Conservation (phyloP, 257 asterid species). For the Echium plantagineum region DNA sequence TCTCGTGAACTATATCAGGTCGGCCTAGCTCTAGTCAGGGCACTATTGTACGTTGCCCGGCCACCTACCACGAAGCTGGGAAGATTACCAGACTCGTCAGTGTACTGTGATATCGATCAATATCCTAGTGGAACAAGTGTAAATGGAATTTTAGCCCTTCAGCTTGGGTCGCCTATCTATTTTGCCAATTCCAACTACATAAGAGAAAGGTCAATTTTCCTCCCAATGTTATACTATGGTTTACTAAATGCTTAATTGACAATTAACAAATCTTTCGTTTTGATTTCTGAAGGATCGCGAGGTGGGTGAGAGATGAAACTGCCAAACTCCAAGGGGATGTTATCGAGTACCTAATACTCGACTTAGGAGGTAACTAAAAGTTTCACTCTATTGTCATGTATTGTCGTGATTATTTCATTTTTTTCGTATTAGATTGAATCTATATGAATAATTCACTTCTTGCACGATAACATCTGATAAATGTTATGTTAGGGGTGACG, state of each 20-base stretch:
- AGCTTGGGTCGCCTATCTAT: slow-evolving; percentile 80
- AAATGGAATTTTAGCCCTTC: slow-evolving; percentile 45
- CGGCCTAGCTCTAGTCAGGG: slow-evolving; percentile 54
- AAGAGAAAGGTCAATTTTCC: slow-evolving; percentile 44
- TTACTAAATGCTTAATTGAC: neutral
- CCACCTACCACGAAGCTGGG: slow-evolving; percentile 82
- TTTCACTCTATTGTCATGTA: too few relatives aligned
- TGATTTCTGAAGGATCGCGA: slow-evolving; percentile 37
- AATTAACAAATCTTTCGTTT: neutral
- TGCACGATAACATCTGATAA: neutral
- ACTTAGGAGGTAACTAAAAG: slow-evolving; percentile 47
- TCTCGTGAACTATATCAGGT: slow-evolving; percentile 22
- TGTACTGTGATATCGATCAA: slow-evolving; percentile 66
- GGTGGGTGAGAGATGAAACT: slow-evolving; percentile 66
- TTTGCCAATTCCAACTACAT: slow-evolving; percentile 60
- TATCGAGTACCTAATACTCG: slow-evolving; percentile 50
- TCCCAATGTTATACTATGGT: neutral
- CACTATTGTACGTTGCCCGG: slow-evolving; percentile 60
- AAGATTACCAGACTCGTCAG: slow-evolving; percentile 28
- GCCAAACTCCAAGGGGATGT: slow-evolving; percentile 11
- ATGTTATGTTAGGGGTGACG: slow-evolving; percentile 36
- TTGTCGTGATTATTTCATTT: too few relatives aligned
- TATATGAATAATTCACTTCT: too few relatives aligned
- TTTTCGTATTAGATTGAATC: too few relatives aligned
- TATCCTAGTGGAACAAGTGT: slow-evolving; percentile 38